Evolutionary conservation across 768 basidiomycete genomes (phyloP).

Genomic region (Amanita molliuscula): DNA sequence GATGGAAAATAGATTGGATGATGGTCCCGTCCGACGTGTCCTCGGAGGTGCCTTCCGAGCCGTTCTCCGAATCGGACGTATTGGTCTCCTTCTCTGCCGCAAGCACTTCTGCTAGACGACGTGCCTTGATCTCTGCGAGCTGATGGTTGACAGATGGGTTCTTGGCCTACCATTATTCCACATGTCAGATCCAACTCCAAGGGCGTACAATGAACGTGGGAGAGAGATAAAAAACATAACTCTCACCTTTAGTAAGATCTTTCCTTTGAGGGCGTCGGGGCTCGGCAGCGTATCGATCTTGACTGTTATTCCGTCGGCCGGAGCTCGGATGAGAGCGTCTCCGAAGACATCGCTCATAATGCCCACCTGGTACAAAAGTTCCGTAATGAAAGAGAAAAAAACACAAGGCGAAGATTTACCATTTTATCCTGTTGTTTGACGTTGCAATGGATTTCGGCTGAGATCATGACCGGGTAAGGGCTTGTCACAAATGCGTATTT

Average conservation of each 20-base stretch:
- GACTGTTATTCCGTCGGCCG: slow-evolving; percentile 26
- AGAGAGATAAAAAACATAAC: neutral
- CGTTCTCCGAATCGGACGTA: slow-evolving; percentile 28
- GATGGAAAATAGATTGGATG: slow-evolving; percentile 28
- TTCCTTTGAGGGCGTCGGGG: slow-evolving; percentile 75
- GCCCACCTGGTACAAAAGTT: slow-evolving; percentile 11
- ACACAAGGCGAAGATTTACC: slow-evolving; percentile 7
- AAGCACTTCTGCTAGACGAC: neutral
- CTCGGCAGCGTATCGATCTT: slow-evolving; percentile 63
- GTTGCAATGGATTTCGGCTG: slow-evolving; percentile 91
- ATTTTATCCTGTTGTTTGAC: slow-evolving; percentile 44
- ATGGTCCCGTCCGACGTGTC: slow-evolving; percentile 17
- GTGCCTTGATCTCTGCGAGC: slow-evolving; percentile 5
- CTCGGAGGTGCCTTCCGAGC: neutral
- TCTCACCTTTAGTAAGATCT: slow-evolving; percentile 72
- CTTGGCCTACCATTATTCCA: slow-evolving; percentile 43
- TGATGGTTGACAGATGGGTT: slow-evolving; percentile 44
- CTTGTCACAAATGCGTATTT: slow-evolving; percentile 93
- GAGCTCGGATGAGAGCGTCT: slow-evolving; percentile 23
- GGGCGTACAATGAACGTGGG: neutral
- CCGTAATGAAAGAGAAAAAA: neutral
- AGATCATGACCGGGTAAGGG: slow-evolving; percentile 93
- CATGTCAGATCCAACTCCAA: neutral
- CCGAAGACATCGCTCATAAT: slow-evolving; percentile 40
- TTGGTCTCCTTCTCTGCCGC: slow-evolving; percentile 1